These are phyloP conservation scores for Globisporangium parvum DNA, from an alignment of 352 stramenopile genomes.

Conservation along the genomic window DNA sequence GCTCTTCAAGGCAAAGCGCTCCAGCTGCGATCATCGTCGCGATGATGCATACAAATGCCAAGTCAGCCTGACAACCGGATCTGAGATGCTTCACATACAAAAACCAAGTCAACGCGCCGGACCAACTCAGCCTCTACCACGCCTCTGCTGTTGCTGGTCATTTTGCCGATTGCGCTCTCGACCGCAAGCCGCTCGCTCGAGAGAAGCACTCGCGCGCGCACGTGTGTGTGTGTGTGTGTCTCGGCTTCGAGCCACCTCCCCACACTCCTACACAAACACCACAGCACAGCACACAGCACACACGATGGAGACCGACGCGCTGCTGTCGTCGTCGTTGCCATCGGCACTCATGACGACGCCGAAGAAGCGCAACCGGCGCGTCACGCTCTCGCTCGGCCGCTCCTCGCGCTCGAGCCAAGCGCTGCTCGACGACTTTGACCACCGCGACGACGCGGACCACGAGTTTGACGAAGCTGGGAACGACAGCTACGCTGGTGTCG, in stretches of 20 bases:
- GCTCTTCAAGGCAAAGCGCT: background rate
- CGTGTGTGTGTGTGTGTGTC: no score
- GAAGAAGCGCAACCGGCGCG: constrained; percentile 13
- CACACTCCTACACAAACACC: background rate
- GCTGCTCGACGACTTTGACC: constrained; percentile 11
- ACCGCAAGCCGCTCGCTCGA: background rate
- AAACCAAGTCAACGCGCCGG: background rate
- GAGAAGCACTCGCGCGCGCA: background rate
- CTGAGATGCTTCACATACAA: background rate
- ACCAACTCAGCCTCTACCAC: background rate
- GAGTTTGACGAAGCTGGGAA: constrained; percentile 11
- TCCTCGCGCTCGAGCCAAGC: constrained; percentile 10
- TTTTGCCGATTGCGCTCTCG: background rate
- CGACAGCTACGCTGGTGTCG: constrained; percentile 10
- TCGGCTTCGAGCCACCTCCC: no score
- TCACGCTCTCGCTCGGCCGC: constrained; percentile 11
- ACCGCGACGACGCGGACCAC: constrained; percentile 6
- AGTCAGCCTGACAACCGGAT: background rate
- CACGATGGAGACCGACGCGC: constrained; percentile 12
- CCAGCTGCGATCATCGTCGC: background rate
- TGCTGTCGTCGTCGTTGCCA: constrained; percentile 2
- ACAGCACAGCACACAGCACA: no score
- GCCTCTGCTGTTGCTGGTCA: background rate
- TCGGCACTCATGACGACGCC: constrained; percentile 3
- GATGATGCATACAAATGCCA: background rate